Evolutionary conservation across 805 yeast species (phyloP), one percentile per base, ranked within the genome.

Genomic region (Torulaspora maleeae): DNA sequence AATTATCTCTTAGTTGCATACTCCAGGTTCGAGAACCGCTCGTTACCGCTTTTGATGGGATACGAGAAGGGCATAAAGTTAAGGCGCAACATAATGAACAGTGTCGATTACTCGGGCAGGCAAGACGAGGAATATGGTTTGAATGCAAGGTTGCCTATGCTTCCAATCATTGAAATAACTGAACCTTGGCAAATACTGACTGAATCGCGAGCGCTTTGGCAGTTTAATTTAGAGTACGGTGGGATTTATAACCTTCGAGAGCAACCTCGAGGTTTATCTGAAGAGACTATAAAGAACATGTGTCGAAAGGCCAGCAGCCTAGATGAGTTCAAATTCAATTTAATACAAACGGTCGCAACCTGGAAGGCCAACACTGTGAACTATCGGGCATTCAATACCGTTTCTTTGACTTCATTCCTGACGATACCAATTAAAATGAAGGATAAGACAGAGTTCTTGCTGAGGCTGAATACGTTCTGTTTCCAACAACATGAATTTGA

Each of bases 131-230:
- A 47, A 16, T 56, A 49, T 25, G 45, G 45, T 11, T 53, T 55
- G 19, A 46, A 44, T 8, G 48, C 48, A 9, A 39, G 46, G 27
- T 33, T 88, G 2, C 97, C 97, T 2, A 77, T 91, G 46, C 67
- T 91, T 34, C 90, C 96, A 1, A 58, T 78, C 1, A 54, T 70
- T 0, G 69, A 70, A 7, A 59, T 85, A 7, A 54, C 55, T 1
- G 50, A 68, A 3, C 49, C 60, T 11, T 58, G 69, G 17, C 74
- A 79, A 49, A 65, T 86, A 1, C 44, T 84, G 35, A 80, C 83
- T 0, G 98, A 91, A 64, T 79, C 91, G 0, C 74, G 79, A 48
- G 97, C 97, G 0, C 47, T 91, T 5, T 78, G 95, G 81, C 57
- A 58, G 17, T 64, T 62, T 44, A 57, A 59, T 49, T 36, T 63